These are phyloP conservation scores for Aspergillus arachidicola DNA, from an alignment of 2,329 filamentous ascomycete species.

Conservation along the genomic window DNA sequence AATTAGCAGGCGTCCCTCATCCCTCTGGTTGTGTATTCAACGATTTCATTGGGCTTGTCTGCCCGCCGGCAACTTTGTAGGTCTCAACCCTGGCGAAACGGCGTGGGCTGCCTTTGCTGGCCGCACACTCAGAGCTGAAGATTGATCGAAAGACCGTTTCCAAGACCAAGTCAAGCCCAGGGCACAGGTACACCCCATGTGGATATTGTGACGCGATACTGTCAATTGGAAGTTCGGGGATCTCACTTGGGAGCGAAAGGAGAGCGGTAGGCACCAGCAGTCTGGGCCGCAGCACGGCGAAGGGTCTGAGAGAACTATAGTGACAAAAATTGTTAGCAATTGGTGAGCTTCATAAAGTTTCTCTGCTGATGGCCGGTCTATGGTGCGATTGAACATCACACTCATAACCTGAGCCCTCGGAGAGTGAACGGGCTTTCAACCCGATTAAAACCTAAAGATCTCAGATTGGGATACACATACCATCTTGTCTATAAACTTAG, in stretches of 20 bases:
- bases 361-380: neutral
- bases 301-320: constrained; percentile 37
- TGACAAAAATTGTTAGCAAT: constrained; percentile 20
- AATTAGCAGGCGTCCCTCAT: neutral
- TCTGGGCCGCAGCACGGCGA: constrained; percentile 42
- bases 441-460: neutral
- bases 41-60: neutral
- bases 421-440: neutral
- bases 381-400: neutral
- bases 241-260: constrained; percentile 62
- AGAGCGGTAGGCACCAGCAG: constrained; percentile 52
- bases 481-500: constrained; percentile 31
- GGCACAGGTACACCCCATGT: neutral
- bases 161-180: neutral
- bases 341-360: neutral
- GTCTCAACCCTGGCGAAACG: neutral
- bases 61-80: neutral
- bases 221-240: constrained; percentile 1
- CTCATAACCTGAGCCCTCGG: neutral
- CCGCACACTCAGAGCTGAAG: neutral
- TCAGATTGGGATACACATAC: constrained; percentile 23
- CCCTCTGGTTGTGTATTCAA: neutral
- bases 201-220: neutral
- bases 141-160: neutral
- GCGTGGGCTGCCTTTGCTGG: neutral